Base-by-base conservation (phyloP, 1,284 basidiomycete genomes). In the Moniliella sp. region DNA sequence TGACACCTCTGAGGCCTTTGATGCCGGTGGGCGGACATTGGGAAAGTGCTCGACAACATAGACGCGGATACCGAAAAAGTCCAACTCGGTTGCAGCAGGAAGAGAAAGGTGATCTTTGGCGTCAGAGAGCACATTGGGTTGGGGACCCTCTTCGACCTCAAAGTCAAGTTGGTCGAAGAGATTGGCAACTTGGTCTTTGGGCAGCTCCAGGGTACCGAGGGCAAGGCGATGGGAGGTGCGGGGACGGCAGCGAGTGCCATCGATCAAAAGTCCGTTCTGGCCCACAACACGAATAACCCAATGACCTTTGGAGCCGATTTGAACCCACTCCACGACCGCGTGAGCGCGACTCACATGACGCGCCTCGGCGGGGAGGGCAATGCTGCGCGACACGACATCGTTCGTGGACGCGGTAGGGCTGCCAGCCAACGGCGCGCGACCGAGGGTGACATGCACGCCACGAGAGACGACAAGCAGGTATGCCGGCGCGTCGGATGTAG, bases 291-390 rank as follows among this genome's bases (percentile, higher is more conserved):
- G 42, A 15, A 57, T 36, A 18, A 57, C 39, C 28, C 53, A 58
- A 8, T 45, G 42, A 18, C 53, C 53, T 12, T 31, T 39, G 34
- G 36, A 35, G 4, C 37, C 35, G 27, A 57, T 52, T 15, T 53
- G 56, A n/a, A 52, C 43, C 43, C 44, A 57, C n/a, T 52, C 50
- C 17, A 58, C 36, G 29, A 58, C 42, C 14, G 53, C 53, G 29
- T 58, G 56, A 10, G 46, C 33, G 13, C 56, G 45, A 25, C 45
- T 49, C 16, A 53, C 54, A 35, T 58, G 51, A 15, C 43, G 42
- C 4, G 54, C 54, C 4, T 39, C 36, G 25, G 42, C 42, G 13
- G 56, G 50, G 5, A 58, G 42, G 15, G 21, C 21, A n/a, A 23
- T 23, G 21, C n/a, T 23, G 21, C 21, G 21, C 7, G 8, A 23